Evolutionary conservation across 1,284 basidiomycete genomes (phyloP), one percentile per base, ranked within the genome.

Genomic region (Hymenochaete sp.): DNA sequence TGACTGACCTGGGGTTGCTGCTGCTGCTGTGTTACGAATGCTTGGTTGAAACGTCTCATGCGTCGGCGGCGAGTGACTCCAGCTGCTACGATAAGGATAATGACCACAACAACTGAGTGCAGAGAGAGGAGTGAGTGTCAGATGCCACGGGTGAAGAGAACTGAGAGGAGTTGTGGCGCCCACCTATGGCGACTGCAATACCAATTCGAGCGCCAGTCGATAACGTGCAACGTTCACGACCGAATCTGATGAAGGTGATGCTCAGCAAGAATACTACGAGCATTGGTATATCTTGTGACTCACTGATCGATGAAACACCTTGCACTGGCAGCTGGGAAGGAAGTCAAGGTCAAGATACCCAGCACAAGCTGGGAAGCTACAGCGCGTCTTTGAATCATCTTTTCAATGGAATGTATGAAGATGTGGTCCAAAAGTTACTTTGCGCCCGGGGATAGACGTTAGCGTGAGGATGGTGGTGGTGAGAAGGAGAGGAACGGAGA

Each of bases 181-280:
- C 38, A 61, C 61, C 28, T 13, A 57, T 45, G 5, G 53, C 57
- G 29, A 63, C 54, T 2, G 58, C 61, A n/a, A 63, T 59, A 2
- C 56, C 61, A 16, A 60, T 51, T 7, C 61, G 55, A 7, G 51
- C 55, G 3, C 55, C 57, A 1, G 52, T 55, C 13, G 53, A 53
- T 21, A 62, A 25, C 2, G 54, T 52, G 32, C 61, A 60, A 21
- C 44, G 58, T 32, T 55, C 50, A 10, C 47, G 22, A 8, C 55
- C 57, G 21, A 52, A 54, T 1, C 56, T 59, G 41, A 33, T 6
- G 19, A 13, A 18, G 26, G 25, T n/a, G n/a, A n/a, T n/a, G n/a
- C n/a, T n/a, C n/a, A n/a, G n/a, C n/a, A n/a, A n/a, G n/a, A n/a
- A n/a, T n/a, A n/a, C n/a, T n/a, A n/a, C n/a, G n/a, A n/a, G n/a